A percentile compares a stretch with the other conserved stretches of the same genome.
Conservation (phyloP, 768 basidiomycete species). For the Calocybe indica region DNA sequence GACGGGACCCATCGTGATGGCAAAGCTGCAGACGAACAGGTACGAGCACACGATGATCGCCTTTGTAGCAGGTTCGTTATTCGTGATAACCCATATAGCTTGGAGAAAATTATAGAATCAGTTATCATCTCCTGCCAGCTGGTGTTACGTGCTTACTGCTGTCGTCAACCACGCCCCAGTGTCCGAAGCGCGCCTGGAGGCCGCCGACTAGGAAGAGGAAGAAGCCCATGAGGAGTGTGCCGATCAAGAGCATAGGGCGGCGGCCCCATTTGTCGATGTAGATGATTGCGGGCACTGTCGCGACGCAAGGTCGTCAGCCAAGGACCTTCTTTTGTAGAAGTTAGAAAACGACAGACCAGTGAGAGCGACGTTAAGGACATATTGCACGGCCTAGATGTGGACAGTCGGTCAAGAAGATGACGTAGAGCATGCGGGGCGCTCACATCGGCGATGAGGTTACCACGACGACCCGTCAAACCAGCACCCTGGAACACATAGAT, state of each 20-base stretch:
- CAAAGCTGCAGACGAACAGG: slow-evolving; percentile 70
- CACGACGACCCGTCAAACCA: slow-evolving; percentile 68
- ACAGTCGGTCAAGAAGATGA: background rate
- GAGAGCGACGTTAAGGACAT: slow-evolving; percentile 41
- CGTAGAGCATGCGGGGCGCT: slow-evolving; percentile 7
- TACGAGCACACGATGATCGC: slow-evolving; percentile 76
- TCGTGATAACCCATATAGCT: slow-evolving; percentile 47
- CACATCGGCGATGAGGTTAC: slow-evolving; percentile 63
- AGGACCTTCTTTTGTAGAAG: slow-evolving; percentile 30
- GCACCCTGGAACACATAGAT: slow-evolving; percentile 75
- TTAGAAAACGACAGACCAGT: slow-evolving; percentile 37
- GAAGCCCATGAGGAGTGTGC: slow-evolving; percentile 66
- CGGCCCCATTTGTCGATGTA: slow-evolving; percentile 81
- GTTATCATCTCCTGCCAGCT: background rate
- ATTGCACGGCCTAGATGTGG: slow-evolving; percentile 51
- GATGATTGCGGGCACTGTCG: slow-evolving; percentile 38
- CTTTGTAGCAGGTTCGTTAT: slow-evolving; percentile 51
- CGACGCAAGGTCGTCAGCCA: background rate
- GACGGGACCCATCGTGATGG: slow-evolving; percentile 72
- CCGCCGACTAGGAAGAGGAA: slow-evolving; percentile 76
- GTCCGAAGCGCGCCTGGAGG: slow-evolving; percentile 61
- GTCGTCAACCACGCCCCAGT: slow-evolving; percentile 47
- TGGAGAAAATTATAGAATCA: slow-evolving; percentile 1
- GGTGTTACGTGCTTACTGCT: slow-evolving; percentile 16
- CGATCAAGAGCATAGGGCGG: slow-evolving; percentile 65